Evolutionary conservation across 495 filamentous ascomycete species (phyloP), one percentile per base, ranked within the genome.

Genomic region (Penicillium bovifimosum): DNA sequence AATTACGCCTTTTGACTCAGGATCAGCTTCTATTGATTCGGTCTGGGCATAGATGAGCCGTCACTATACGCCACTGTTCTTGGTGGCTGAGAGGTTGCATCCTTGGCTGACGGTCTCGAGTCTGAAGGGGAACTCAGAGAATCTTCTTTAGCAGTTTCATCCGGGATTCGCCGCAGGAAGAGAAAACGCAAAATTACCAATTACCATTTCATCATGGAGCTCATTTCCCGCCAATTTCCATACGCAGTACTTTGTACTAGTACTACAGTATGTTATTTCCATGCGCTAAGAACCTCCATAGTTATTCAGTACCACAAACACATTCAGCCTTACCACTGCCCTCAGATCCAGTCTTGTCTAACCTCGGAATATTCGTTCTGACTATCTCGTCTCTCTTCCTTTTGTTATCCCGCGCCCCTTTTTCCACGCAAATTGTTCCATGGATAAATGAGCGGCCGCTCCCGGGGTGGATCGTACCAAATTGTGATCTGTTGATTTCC

Each of bases 401-500:
- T 14, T 20, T 18, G 20, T 24, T 24, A 24, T 24, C 20, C 20
- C 17, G 20, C 18, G 9, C 16, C 26, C 28, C 41, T 6, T 20
- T 52, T 28, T 4, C 24, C 17, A 14, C 20, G 16, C 5, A 50
- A 24, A 46, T 46, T 29, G 31, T 53, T 51, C 45, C 46, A 41
- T 50, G 48, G 48, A 38, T 50, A 24, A 42, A 44, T 32, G 11
- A 39, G 28, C 55, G 55, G 55, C 26, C 45, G 14, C 40, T 58
- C 55, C 55, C 55, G 20, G 55, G 16, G 50, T 57, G 49, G 55
- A 50, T 28, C 28, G 14, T 32, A 36, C 24, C 33, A n/a, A 13
- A 28, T 38, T n/a, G 10, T 29, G 16, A 48, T 11, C 17, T 29
- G 47, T 34, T 17, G 6, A 16, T n/a, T 2, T 31, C 32, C 11